Evolutionary conservation across 352 stramenopile genomes (phyloP), one percentile per base, ranked within the genome.

Genomic region (Globisporangium barbulae): DNA sequence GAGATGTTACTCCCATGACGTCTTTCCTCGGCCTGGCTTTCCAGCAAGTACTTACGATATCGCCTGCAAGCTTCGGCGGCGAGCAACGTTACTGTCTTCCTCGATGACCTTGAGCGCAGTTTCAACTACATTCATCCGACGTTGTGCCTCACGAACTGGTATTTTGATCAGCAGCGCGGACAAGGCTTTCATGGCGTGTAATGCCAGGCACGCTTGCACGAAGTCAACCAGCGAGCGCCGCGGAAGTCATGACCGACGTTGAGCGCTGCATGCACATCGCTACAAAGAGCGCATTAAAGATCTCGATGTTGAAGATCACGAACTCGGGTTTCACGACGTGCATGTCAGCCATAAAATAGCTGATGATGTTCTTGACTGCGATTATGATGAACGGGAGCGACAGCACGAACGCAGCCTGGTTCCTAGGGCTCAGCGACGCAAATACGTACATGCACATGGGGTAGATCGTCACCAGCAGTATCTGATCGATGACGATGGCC

Each of bases 201-300:
- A 68, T 1, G 78, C 71, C 1, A 77, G 33, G 45, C 65, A 82
- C 5, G 73, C 68, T 22, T 83, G 73, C 0, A 64, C 41, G 15
- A 78, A 47, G 31, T 87, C 75, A 0, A 52, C 53, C 5, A 71
- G 25, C 25, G 25, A 28, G 25, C 25, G 25, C 25, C 25, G 25
- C 54, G 0, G 68, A 73, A 3, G 75, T 78, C 0, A 53, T 35
- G 37, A 68, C 64, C 0, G 69, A 78, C 21, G 72, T 64, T 5
- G 71, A 60, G 3, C 58, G 73, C 42, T 79, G 68, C 53, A 84
- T 76, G 15, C 71, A 74, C 21, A 71, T 71, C 0, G 78, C 68
- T 2, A 85, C 75, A 22, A 74, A 87, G 12, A 88, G 54, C 41
- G 76, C 64, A 54, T 85, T 73, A 50, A 83, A 88, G 44, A 85